Evolutionary conservation across 169 alveolate species (phyloP).

Genomic region (Plasmodium fragile): DNA sequence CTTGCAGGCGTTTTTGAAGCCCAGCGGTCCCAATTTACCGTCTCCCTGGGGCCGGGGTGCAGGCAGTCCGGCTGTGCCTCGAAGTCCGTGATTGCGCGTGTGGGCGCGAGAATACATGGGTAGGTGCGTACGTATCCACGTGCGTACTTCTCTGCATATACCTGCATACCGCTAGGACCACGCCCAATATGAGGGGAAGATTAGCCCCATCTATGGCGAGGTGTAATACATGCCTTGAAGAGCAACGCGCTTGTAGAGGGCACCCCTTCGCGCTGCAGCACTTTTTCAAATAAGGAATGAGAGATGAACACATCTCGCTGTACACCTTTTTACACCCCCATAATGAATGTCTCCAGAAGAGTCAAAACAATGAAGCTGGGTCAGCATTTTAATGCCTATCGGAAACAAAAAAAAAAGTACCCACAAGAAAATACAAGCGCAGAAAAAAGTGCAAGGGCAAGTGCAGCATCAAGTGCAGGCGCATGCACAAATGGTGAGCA

Average conservation of each 20-base stretch:
- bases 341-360: not conserved
- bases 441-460: not conserved
- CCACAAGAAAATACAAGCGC: not conserved
- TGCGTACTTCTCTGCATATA: not conserved
- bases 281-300: not conserved
- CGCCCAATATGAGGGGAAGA: not conserved
- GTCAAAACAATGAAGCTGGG: not conserved
- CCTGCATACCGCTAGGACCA: not conserved
- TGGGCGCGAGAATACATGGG: not conserved
- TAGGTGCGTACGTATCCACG: not conserved
- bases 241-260: not conserved
- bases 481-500: not conserved
- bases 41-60: not conserved
- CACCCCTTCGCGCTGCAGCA: not conserved
- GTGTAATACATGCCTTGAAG: not conserved
- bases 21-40: not conserved
- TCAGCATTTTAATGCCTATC: not conserved
- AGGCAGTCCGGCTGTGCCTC: not conserved
- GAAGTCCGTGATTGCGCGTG: not conserved
- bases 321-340: not conserved
- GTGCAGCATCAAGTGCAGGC: not conserved
- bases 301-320: not conserved
- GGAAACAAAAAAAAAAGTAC: not conserved
- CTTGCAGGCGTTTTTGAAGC: conserved; percentile 40
- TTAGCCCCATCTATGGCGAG: not conserved